phyloP scores from a whole-genome alignment of 2,329 filamentous ascomycete genomes.

The Ceratocystiopsis brevicomis region DNA sequence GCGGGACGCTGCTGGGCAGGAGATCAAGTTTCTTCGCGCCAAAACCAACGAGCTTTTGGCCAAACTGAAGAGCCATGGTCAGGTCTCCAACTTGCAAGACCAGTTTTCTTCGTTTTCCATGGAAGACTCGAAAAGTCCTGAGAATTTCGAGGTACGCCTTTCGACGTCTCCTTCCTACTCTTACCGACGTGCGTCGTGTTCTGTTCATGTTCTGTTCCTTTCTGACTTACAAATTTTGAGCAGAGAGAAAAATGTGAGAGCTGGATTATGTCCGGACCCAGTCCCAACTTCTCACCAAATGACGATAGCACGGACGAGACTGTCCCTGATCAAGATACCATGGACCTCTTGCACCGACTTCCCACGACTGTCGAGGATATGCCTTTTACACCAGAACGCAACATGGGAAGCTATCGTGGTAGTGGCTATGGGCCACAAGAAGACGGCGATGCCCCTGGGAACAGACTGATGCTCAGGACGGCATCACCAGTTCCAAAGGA shows the following conservation, averaged over 20 bases:
- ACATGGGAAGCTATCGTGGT: no score
- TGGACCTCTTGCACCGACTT: not conserved
- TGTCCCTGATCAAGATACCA: not conserved
- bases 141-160: no score
- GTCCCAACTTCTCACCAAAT: not conserved
- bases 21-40: conserved; percentile 5
- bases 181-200: no score
- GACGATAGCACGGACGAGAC: not conserved
- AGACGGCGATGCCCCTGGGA: not conserved
- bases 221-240: no score
- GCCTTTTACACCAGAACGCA: conserved; percentile 4
- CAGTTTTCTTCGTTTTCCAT: no score
- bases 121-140: no score
- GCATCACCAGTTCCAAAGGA: not conserved
- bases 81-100: no score
- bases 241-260: not conserved
- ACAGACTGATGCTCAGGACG: not conserved
- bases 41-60: conserved; percentile 1
- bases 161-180: no score
- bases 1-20: conserved; percentile 2
- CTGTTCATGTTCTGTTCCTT: no score
- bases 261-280: not conserved
- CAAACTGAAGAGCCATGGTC: not conserved
- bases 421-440: no score
- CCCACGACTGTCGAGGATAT: conserved; percentile 6